phyloP scores from a whole-genome alignment of 768 basidiomycete species.

The Rhodosporidiobolus sp. region DNA sequence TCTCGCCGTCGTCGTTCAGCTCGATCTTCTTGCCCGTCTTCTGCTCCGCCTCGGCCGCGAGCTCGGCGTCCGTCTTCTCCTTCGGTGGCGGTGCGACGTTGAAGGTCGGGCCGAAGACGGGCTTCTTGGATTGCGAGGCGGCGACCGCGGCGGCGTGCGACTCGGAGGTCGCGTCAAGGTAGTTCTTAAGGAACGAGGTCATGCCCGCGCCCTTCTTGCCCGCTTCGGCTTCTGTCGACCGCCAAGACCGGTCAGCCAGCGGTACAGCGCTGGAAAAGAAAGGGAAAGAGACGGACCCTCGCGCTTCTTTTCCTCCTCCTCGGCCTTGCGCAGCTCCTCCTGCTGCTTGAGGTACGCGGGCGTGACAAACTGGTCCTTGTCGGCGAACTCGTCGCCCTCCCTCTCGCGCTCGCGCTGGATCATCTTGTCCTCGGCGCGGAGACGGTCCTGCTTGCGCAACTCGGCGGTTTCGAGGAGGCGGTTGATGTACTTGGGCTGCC shows the following conservation, averaged over 20 bases:
- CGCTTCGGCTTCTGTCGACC: constrained; percentile 45
- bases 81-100: constrained; percentile 40
- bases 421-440: constrained; percentile 97
- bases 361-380: constrained; percentile 96
- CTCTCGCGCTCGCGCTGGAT: constrained; percentile 86
- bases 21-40: constrained; percentile 80
- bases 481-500: constrained; percentile 87
- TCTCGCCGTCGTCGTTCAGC: constrained; percentile 94
- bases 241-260: not conserved
- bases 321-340: constrained; percentile 81
- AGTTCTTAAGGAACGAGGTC: constrained; percentile 49
- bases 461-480: constrained; percentile 73
- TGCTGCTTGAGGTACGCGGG: constrained; percentile 96
- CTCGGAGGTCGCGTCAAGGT: constrained; percentile 47
- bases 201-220: constrained; percentile 47
- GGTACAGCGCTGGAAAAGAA: not conserved
- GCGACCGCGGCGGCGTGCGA: constrained; percentile 80
- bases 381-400: constrained; percentile 89
- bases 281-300: constrained; percentile 62
- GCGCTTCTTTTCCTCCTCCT: constrained; percentile 82
- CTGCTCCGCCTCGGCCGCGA: constrained; percentile 62
- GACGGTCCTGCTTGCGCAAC: constrained; percentile 80
- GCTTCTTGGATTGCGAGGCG: constrained; percentile 54
- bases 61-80: constrained; percentile 64
- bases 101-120: constrained; percentile 32